These are phyloP conservation scores for Jatropha podagrica DNA, from an alignment of 441 rosid genomes.

Conservation along the genomic window DNA sequence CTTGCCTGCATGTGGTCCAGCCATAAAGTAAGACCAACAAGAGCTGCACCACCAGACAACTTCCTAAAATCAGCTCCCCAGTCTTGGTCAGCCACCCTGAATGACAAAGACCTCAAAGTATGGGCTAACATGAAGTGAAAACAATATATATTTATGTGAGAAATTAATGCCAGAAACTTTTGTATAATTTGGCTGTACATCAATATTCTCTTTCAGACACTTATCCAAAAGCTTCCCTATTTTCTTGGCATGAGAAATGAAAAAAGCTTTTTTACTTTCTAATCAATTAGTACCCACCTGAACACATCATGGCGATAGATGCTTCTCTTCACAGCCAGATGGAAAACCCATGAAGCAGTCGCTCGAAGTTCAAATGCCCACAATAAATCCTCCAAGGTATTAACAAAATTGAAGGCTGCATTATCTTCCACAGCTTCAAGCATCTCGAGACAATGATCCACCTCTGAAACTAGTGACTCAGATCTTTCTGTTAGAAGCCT, in stretches of 20 bases:
- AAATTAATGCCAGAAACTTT: conserved; percentile 1
- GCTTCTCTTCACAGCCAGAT: conserved; percentile 68
- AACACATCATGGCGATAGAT: conserved; percentile 72
- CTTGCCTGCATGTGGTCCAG: conserved; percentile 96
- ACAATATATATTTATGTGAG: neutral
- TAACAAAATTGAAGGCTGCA: conserved; percentile 89
- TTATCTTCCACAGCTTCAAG: conserved; percentile 68
- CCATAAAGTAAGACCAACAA: conserved; percentile 92
- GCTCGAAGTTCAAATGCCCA: conserved; percentile 97
- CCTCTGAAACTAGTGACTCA: conserved; percentile 56
- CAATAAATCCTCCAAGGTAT: conserved; percentile 79
- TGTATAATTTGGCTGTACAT: neutral
- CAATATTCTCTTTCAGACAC: too few species aligned
- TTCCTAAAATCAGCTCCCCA: conserved; percentile 98
- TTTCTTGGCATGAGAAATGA: neutral
- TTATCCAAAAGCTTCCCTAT: neutral
- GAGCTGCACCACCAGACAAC: conserved; percentile 95
- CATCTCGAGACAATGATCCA: conserved; percentile 65
- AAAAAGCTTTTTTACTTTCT: neutral
- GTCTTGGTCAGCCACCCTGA: conserved; percentile 92
- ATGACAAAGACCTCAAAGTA: conserved; percentile 27
- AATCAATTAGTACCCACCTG: conserved; percentile 49
- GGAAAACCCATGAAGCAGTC: conserved; percentile 92
- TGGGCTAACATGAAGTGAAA: conserved; percentile 11
- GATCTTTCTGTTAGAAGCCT: conserved; percentile 76